Percentiles rank a stretch among this genome's conserved stretches.
Evolutionary conservation across 2,329 filamentous ascomycete genomes (phyloP).

Genomic region (Dactylellina parvicollis): DNA sequence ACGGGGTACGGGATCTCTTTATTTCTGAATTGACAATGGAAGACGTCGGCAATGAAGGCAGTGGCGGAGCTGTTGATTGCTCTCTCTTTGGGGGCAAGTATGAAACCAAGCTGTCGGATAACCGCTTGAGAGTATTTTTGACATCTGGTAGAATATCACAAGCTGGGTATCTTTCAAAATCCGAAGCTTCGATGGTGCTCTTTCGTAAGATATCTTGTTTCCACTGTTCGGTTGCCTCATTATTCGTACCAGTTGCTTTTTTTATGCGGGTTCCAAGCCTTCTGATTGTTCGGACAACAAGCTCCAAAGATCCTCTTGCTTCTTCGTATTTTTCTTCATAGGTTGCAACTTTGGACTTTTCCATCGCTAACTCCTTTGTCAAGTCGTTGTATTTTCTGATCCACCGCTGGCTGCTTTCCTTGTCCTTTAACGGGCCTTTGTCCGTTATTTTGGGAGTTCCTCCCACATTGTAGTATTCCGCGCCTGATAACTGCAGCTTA

Average conservation of each 20-base stretch:
- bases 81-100: neutral
- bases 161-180: slow-evolving; percentile 9
- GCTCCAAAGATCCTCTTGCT: neutral
- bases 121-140: neutral
- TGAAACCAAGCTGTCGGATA: neutral
- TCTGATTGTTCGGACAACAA: neutral
- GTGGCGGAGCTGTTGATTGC: neutral
- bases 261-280: neutral
- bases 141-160: slow-evolving; percentile 9
- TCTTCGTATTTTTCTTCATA: slow-evolving; percentile 26
- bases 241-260: slow-evolving; percentile 7
- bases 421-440: neutral
- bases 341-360: slow-evolving; percentile 17
- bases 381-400: neutral
- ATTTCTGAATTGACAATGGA: neutral
- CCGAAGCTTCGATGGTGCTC: slow-evolving; percentile 2
- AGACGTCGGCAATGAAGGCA: neutral
- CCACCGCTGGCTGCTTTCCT: neutral
- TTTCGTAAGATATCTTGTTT: slow-evolving; percentile 2
- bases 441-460: neutral
- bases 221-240: slow-evolving; percentile 7
- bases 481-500: neutral
- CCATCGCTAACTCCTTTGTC: slow-evolving; percentile 1
- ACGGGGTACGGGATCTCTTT: neutral
- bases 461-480: slow-evolving; percentile 2